Base-by-base conservation (phyloP, 768 basidiomycete genomes). In the Daedaleopsis sinensis region DNA sequence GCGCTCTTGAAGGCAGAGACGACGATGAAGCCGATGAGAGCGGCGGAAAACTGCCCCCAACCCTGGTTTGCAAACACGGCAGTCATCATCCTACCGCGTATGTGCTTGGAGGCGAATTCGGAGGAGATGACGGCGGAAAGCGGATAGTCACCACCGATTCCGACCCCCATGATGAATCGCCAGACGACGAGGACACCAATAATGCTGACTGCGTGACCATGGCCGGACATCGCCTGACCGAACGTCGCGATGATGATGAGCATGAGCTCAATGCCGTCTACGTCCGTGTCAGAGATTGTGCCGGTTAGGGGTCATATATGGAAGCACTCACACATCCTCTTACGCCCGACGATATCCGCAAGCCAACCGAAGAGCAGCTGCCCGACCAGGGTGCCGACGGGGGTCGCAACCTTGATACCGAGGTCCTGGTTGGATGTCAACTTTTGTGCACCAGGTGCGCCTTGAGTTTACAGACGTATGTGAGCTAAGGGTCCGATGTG, bases 91-190 rank as follows among this genome's bases (percentile, higher is more conserved):
- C 93, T 82, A 49, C 94, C 94, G 65, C 94, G 85, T 50, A 80
- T 85, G 46, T 82, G 82, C 18, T 87, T 89, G 0, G 91, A 81
- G 1, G 94, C 89, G 66, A 95, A 96, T 70, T 96, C 94, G 36
- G 91, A 93, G 3, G 93, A 87, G 68, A 96, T 95, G 68, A 93
- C 88, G 18, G 94, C 90, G 54, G 83, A 86, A 0, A 95, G 72
- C 7, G 94, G 94, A 71, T 96, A 95, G 67, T 96, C 94, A 18
- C 94, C 94, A 5, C 93, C 94, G 18, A 95, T 91, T 6, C 94
- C 93, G 2, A 94, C 72, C 0, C 91, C 91, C 83, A 86, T 86
- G 36, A 94, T 76, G 77, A 92, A 91, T 12, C 94, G 86, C 93
- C 94, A 96, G 52, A 90, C 83, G 60, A 95, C 80, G 55, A 96